Evolutionary conservation across 2,329 filamentous ascomycete genomes (phyloP).

Genomic region (Periconia digitata): DNA sequence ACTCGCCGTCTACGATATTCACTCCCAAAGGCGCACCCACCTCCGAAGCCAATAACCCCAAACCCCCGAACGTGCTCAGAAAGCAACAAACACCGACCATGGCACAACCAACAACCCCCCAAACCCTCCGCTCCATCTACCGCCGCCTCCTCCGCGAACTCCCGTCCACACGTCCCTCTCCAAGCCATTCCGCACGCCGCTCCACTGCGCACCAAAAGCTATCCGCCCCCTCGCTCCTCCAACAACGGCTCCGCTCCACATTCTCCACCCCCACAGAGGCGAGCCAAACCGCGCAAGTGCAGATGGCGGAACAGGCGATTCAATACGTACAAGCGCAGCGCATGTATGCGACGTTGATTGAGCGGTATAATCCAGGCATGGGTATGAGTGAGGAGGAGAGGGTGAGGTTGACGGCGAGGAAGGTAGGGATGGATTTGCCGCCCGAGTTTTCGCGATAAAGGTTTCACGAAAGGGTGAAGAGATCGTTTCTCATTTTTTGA

Average conservation of each 20-base stretch:
- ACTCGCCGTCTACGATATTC: neutral
- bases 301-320: constrained; percentile 75
- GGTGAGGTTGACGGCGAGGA: constrained; percentile 77
- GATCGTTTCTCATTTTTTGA: neutral
- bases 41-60: neutral
- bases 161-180: constrained; percentile 58
- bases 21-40: neutral
- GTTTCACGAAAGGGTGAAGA: neutral
- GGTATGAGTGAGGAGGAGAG: constrained; percentile 82
- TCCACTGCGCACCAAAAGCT: constrained; percentile 42
- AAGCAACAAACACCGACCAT: neutral
- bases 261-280: constrained; percentile 46
- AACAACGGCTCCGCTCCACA: constrained; percentile 66
- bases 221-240: constrained; percentile 65
- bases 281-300: constrained; percentile 20
- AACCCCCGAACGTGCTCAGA: neutral
- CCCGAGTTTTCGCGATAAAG: constrained; percentile 51
- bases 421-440: constrained; percentile 89
- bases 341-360: constrained; percentile 76
- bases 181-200: constrained; percentile 7
- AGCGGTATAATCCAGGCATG: constrained; percentile 93
- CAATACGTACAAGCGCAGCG: constrained; percentile 85
- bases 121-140: constrained; percentile 73
- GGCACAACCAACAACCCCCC: constrained; percentile 37
- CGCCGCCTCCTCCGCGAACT: constrained; percentile 87